A percentile compares a stretch with the other conserved stretches of the same genome.
Conservation (phyloP, 176 grass and related monocot genomes). For the Lolium perenne region DNA sequence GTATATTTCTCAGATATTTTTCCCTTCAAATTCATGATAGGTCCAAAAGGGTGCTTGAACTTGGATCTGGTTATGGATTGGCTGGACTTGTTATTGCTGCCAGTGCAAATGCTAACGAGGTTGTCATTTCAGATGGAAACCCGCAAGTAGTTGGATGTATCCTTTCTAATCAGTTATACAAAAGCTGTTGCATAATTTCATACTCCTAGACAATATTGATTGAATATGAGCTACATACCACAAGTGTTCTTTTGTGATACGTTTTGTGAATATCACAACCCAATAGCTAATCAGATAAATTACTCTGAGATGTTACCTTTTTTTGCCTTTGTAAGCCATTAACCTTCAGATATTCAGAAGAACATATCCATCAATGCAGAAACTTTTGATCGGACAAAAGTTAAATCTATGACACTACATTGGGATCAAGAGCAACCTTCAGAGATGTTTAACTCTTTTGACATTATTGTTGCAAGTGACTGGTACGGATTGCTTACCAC, state of each 20-base stretch:
- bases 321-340: conserved; percentile 60
- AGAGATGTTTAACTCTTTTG: conserved; percentile 68
- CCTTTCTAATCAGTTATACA: conserved; percentile 54
- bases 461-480: conserved; percentile 96
- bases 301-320: neutral
- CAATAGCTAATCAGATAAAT: neutral
- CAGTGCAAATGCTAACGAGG: conserved; percentile 70
- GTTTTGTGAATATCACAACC: neutral
- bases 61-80: conserved; percentile 93
- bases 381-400: conserved; percentile 71
- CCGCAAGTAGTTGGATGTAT: conserved; percentile 96
- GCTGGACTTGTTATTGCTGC: conserved; percentile 81
- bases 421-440: conserved; percentile 69
- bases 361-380: conserved; percentile 69
- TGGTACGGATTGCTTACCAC: conserved; percentile 58
- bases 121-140: conserved; percentile 96
- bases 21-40: conserved; percentile 47
- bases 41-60: conserved; percentile 90
- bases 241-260: neutral
- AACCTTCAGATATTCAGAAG: conserved; percentile 83
- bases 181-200: neutral
- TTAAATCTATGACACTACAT: conserved; percentile 75
- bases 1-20: conserved; percentile 30
- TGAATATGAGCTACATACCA: neutral
- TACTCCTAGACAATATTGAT: neutral